Evolutionary conservation across 2,329 filamentous ascomycete species (phyloP).

Genomic region (Paraconiothyrium sp.): DNA sequence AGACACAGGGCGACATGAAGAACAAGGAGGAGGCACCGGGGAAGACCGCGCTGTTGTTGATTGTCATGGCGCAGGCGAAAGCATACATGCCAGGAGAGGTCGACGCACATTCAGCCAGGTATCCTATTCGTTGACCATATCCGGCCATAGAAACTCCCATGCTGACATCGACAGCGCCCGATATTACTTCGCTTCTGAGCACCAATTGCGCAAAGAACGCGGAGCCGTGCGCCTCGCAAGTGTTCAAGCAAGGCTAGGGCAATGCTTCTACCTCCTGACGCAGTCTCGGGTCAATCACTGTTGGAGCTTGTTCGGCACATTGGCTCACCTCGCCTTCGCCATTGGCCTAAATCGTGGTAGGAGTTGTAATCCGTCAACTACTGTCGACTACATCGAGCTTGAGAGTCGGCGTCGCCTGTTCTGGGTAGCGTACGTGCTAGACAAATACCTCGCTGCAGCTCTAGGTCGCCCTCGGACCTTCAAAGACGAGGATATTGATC

Average conservation of each 20-base stretch:
- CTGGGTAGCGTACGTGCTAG: conserved; percentile 70
- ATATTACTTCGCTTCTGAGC: conserved; percentile 55
- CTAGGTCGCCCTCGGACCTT: conserved; percentile 69
- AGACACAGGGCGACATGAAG: conserved; percentile 54
- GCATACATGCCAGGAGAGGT: conserved; percentile 52
- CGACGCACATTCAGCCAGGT: conserved; percentile 40
- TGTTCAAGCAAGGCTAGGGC: conserved; percentile 66
- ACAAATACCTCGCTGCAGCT: conserved; percentile 71
- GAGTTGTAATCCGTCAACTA: conserved; percentile 40
- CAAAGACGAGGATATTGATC: conserved; percentile 71
- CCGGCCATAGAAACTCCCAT: neutral
- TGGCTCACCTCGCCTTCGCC: conserved; percentile 61
- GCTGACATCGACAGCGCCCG: conserved; percentile 42
- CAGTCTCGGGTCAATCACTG: conserved; percentile 69
- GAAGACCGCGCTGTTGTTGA: conserved; percentile 59
- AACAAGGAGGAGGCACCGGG: conserved; percentile 53
- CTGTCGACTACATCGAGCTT: conserved; percentile 56
- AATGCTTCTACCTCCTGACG: conserved; percentile 67
- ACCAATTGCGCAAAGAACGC: conserved; percentile 60
- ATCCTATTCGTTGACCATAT: neutral
- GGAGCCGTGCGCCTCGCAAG: conserved; percentile 65
- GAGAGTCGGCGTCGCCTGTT: conserved; percentile 69
- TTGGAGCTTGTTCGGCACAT: conserved; percentile 69
- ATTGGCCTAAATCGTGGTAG: conserved; percentile 57
- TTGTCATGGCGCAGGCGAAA: conserved; percentile 63